phyloP scores from a whole-genome alignment of 2,329 filamentous ascomycete species.

The Onygenales sp. region DNA sequence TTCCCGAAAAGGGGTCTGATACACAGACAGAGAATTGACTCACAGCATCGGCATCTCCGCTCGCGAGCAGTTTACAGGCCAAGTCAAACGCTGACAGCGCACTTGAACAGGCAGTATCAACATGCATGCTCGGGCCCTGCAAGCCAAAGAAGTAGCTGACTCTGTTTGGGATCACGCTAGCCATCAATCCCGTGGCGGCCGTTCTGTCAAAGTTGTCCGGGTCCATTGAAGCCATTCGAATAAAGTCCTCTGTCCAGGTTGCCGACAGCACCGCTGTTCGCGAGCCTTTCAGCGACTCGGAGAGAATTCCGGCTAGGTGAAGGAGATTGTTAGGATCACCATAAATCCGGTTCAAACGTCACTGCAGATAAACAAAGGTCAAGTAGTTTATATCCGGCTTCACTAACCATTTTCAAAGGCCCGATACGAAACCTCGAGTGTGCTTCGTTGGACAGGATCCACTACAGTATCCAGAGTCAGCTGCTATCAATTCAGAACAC shows the following conservation, averaged over 20 bases:
- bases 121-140: conserved; percentile 17
- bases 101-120: conserved; percentile 22
- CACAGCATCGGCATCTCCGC: conserved; percentile 10
- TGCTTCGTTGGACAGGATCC: conserved; percentile 16
- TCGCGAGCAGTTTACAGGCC: conserved; percentile 17
- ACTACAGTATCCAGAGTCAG: conserved; percentile 1
- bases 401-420: conserved; percentile 11
- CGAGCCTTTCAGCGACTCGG: conserved; percentile 9
- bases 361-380: not conserved
- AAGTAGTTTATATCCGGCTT: not conserved
- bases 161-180: conserved; percentile 18
- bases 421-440: conserved; percentile 13
- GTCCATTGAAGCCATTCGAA: not conserved
- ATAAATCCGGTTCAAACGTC: not conserved
- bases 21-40: conserved; percentile 2
- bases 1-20: not conserved
- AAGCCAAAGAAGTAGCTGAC: conserved; percentile 21
- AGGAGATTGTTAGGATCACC: not conserved
- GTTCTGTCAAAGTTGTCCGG: not conserved
- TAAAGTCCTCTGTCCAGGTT: conserved; percentile 10
- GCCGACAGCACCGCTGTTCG: conserved; percentile 10
- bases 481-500: not conserved
- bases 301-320: conserved; percentile 8
- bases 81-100: conserved; percentile 20
- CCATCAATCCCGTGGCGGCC: not conserved